Base-by-base conservation (phyloP, 2,329 filamentous ascomycete genomes). In the Sclerotinia minor region DNA sequence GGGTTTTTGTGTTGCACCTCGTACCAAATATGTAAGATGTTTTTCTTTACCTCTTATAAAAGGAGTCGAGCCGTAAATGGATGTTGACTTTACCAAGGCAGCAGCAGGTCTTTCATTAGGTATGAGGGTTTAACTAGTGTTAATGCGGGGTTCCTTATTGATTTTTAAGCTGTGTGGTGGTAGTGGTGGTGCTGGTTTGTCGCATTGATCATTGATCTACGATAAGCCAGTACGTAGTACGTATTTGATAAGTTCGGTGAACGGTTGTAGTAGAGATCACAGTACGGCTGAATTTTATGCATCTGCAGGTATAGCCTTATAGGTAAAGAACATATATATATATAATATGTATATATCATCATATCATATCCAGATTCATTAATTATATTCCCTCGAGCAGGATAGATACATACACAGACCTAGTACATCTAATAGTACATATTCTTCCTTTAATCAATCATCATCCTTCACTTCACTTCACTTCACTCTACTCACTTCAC, bases 71-170 rank as follows among this genome's bases (percentile, higher is more conserved):
- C 19, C 15, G 53, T 17, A 35, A 17, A 17, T 24, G 53, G 53
- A 24, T n/a, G 53, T 57, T 17, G 53, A 35, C 19, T 32, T 29
- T 54, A 32, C 35, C 19, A 47, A 54, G 52, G 52, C 29, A 26
- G 52, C 29, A 26, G 52, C 52, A 54, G 53, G 57, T 59, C 29
- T 41, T 9, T 45, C 11, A 13, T 38, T 38, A 38, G 35, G 38
- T 41, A 15, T 59, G 24, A 5, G 32, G 41, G 1, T 47, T 8
- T 32, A 11, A 60, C 57, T 59, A 59, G 57, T 19, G 55, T 29
- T 17, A 45, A 59, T 59, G 55, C 55, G 55, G 55, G 55, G 55
- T 59, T 44, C 55, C 35, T 58, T 58, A 57, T 57, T 17, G n/a
- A 41, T 17, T 17, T 24, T n/a, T 26, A 21, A 29, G 24, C 24